phyloP scores from a whole-genome alignment of 129 eudicot species.

The Solidago caesia region DNA sequence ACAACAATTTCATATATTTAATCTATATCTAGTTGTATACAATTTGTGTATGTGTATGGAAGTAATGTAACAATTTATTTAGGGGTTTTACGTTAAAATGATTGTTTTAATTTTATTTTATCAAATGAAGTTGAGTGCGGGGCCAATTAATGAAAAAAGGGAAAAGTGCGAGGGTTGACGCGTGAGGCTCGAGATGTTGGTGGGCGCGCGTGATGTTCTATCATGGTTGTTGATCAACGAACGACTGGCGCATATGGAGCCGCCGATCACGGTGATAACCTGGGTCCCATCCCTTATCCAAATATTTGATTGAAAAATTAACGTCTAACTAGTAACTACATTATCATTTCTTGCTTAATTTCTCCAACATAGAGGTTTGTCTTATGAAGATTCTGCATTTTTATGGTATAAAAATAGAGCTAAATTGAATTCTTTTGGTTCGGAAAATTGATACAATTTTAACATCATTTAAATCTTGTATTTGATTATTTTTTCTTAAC shows the following conservation, averaged over 20 bases:
- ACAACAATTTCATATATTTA: too few species aligned
- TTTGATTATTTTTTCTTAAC: too few species aligned
- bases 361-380: too few species aligned
- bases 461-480: too few species aligned
- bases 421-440: too few species aligned
- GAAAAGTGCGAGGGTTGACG: constrained; percentile 16
- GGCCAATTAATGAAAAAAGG: constrained; percentile 7
- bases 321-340: too few species aligned
- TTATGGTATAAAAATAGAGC: too few species aligned
- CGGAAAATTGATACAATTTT: too few species aligned
- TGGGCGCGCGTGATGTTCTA: constrained; percentile 40
- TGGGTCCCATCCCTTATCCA: constrained; percentile 9
- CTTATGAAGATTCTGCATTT: too few species aligned
- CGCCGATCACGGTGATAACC: constrained; percentile 33
- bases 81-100: not conserved
- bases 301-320: not conserved
- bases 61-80: not conserved
- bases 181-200: constrained; percentile 42
- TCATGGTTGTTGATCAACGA: constrained; percentile 16
- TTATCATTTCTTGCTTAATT: too few species aligned
- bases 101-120: not conserved
- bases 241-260: constrained; percentile 29
- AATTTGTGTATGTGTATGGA: too few species aligned
- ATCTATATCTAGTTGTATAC: too few species aligned
- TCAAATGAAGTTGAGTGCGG: constrained; percentile 5